phyloP scores from a whole-genome alignment of 306 rosid species.

The Sechiopsis laciniata region DNA sequence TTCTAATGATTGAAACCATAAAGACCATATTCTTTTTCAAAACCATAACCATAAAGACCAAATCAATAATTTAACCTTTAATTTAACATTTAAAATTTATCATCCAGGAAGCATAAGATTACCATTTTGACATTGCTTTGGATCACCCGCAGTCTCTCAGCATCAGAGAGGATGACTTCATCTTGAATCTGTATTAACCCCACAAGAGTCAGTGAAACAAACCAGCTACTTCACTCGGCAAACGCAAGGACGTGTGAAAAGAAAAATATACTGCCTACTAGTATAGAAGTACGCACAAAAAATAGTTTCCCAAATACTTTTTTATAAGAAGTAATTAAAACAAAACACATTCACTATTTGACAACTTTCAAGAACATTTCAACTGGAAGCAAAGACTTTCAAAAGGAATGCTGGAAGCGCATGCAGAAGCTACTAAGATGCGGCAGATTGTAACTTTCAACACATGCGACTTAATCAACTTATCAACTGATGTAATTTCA shows the following conservation, averaged over 20 bases:
- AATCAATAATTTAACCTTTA: too few relatives aligned
- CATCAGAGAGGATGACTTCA: constrained; percentile 88
- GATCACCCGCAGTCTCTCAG: constrained; percentile 77
- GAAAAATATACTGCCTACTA: neutral
- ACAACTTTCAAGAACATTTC: neutral
- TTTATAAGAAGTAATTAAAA: neutral
- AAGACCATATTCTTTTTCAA: too few relatives aligned
- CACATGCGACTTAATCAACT: too few relatives aligned
- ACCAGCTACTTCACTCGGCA: neutral
- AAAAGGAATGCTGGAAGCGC: neutral
- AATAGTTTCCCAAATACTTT: neutral
- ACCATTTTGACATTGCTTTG: constrained; percentile 97
- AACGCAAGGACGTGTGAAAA: neutral
- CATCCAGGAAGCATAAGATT: constrained; percentile 1
- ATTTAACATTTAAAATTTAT: too few relatives aligned
- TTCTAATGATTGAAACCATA: too few relatives aligned
- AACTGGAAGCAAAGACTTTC: neutral
- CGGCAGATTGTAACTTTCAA: neutral
- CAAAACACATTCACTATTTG: neutral
- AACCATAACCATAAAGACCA: too few relatives aligned
- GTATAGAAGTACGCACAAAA: too few relatives aligned
- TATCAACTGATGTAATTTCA: neutral
- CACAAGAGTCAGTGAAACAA: neutral
- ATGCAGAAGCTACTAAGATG: neutral
- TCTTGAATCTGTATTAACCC: constrained; percentile 74